Conservation (phyloP, 768 basidiomycete species). For the Mycena venus region DNA sequence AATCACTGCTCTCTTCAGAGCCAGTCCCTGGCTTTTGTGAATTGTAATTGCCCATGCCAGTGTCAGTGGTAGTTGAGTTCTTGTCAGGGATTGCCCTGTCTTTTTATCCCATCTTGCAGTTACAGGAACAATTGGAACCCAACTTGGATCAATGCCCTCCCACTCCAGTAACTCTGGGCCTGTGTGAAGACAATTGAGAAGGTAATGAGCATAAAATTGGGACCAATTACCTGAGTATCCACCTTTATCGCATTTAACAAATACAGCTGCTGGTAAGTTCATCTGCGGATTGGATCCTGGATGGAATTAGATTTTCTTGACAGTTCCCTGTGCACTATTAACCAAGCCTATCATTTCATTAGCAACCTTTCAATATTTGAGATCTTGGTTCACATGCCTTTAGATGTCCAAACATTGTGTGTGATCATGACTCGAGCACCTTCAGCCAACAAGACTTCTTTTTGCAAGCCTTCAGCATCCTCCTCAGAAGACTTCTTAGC, state of each 20-base stretch:
- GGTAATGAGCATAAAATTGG: slow-evolving; percentile 2
- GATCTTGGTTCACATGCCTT: slow-evolving; percentile 18
- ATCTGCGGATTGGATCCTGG: slow-evolving; percentile 8
- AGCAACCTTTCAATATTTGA: background rate
- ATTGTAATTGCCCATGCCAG: slow-evolving; percentile 85
- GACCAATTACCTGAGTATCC: too few relatives aligned
- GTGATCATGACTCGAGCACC: slow-evolving; percentile 41
- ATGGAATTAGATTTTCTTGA: slow-evolving; percentile 17
- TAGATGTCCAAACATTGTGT: slow-evolving; percentile 38
- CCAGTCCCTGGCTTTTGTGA: slow-evolving; percentile 85
- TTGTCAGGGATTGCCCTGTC: background rate
- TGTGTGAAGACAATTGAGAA: background rate
- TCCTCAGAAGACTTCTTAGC: slow-evolving; percentile 36
- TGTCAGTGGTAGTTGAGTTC: slow-evolving; percentile 64
- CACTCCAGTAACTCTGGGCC: background rate
- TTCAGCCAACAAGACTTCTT: slow-evolving; percentile 33
- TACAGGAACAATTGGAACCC: slow-evolving; percentile 19
- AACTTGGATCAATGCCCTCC: slow-evolving; percentile 6
- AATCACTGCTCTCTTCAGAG: slow-evolving; percentile 75
- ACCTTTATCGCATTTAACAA: slow-evolving; percentile 8
- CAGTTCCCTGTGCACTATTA: slow-evolving; percentile 14
- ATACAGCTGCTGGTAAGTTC: slow-evolving; percentile 4
- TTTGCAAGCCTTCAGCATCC: slow-evolving; percentile 40
- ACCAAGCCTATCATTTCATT: background rate
- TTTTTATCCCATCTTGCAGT: slow-evolving; percentile 1